Base-by-base conservation (phyloP, 345 rosid species). In the Alliaria petiolata region DNA sequence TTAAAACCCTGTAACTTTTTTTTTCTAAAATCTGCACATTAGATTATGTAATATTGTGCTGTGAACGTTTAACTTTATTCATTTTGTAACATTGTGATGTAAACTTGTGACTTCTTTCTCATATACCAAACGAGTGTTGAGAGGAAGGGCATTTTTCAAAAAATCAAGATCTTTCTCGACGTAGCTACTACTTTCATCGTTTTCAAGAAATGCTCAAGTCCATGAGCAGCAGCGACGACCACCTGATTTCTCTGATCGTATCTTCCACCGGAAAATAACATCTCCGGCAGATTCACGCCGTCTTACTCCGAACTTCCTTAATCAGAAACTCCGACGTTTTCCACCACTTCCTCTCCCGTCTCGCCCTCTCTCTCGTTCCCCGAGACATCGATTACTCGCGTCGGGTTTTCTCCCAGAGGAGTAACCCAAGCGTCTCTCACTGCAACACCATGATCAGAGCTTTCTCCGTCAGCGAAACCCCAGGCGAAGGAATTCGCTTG, bases 361-460 rank as follows among this genome's bases (percentile, higher is more conserved):
- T 80, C 33, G 71, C 87, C 11, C 79, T 72, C 67, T 62, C 83
- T 46, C 83, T 84, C 2, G 70, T 80, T 1, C 44, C 68, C 51
- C 76, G 63, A 2, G 81, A 85, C 35, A 64, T 75, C 43, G 8
- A 12, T 33, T 85, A 89, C 80, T 62, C 86, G 75, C 79, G 79
- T 59, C 84, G 57, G 3, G 71, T 89, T 45, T 81, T 89, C 81
- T 76, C 81, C 56, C 87, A 87, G 34, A 75, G 82, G 12, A 44
- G 6, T 2, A 70, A 79, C 81, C 87, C 90, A 25, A 79, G 75
- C n/a, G 42, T 80, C 46, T 84, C 82, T 20, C 90, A 79, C 20
- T 87, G 76, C 81, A 88, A 88, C 70, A 55, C 90, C 33, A 72
- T 93, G 83, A 87, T 93, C 45, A 85, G 84, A 80, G 95, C 89